Evolutionary conservation across 2,329 filamentous ascomycete species (phyloP), one percentile per base, ranked within the genome.

Genomic region (Conoideocrella luteorostrata): DNA sequence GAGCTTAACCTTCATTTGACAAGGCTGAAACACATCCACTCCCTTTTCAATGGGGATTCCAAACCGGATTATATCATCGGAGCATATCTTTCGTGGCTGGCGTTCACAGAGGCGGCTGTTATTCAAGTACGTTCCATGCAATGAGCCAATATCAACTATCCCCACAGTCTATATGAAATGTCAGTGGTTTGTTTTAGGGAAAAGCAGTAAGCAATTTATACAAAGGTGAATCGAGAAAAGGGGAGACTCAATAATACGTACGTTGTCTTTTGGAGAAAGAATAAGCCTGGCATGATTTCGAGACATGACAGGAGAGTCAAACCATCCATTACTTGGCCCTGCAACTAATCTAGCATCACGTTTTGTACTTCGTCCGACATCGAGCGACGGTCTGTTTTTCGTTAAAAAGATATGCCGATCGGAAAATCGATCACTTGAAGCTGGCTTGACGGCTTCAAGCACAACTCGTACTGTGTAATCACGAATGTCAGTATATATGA

Each of bases 251-350:
- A 36, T 36, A 12, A 26, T 43, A 37, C 63, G 46, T 61, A 77
- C 77, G 59, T 71, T 66, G 6, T 59, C 53, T 2, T 68, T 58
- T 9, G 67, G 52, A 39, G 74, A 63, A 4, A 73, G 66, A 13
- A 56, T 51, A 4, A 83, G 55, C 34, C 74, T 62, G 13, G 84
- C 85, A 62, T 88, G 84, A 10, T 77, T 59, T 35, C 84, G 72
- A 20, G 83, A 87, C 70, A 88, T 83, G 28, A 88, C 83, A 0
- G 83, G 78, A 45, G 78, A 84, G 50, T 86, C 77, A 46, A 87
- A 84, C 71, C 72, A 86, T 13, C 71, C 78, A 59, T 88, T 88
- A 51, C 74, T 61, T 5, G 52, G 49, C 29, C 47, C 63, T 57
- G 52, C 69, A 58, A 51, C 51, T 7, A 64, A 54, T 3, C 37